These are phyloP conservation scores for Tetrastigma voinierianum DNA, from an alignment of 164 flowering plant genomes.

Conservation along the genomic window DNA sequence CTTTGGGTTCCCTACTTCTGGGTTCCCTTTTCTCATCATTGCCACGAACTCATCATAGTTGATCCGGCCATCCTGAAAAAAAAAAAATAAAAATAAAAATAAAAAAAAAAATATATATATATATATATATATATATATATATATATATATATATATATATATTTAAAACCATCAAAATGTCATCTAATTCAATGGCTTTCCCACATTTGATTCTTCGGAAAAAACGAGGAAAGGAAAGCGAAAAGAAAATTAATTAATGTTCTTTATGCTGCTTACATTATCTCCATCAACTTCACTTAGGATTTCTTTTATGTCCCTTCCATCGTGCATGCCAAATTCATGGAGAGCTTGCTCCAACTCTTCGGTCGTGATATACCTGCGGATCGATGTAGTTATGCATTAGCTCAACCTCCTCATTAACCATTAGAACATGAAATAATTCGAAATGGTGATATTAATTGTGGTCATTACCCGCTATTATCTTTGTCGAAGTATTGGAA, in stretches of 20 bases:
- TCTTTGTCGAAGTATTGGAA: constrained; percentile 94
- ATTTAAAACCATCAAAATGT: background rate
- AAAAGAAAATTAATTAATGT: too few relatives aligned
- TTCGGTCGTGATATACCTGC: constrained; percentile 80
- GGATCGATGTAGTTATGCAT: background rate
- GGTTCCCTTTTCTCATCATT: constrained; percentile 91
- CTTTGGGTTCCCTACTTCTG: constrained; percentile 64
- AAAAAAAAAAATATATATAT: too few relatives aligned
- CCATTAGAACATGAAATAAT: background rate
- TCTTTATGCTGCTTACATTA: constrained; percentile 49
- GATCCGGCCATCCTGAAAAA: constrained; percentile 75
- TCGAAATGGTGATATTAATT: background rate
- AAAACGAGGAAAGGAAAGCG: too few relatives aligned
- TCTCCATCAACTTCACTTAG: constrained; percentile 85
- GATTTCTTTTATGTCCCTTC: constrained; percentile 80
- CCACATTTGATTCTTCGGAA: too few relatives aligned
- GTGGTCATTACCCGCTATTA: constrained; percentile 66
- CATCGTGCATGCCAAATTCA: constrained; percentile 86
- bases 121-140: too few relatives aligned
- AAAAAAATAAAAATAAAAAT: too few relatives aligned
- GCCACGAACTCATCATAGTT: constrained; percentile 87
- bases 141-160: too few relatives aligned
- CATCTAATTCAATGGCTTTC: too few relatives aligned
- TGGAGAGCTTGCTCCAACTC: constrained; percentile 90
- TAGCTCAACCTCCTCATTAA: background rate